Evolutionary conservation across 371 early-diverging fungal species (phyloP).

Genomic region (Lichtheimia ramosa): DNA sequence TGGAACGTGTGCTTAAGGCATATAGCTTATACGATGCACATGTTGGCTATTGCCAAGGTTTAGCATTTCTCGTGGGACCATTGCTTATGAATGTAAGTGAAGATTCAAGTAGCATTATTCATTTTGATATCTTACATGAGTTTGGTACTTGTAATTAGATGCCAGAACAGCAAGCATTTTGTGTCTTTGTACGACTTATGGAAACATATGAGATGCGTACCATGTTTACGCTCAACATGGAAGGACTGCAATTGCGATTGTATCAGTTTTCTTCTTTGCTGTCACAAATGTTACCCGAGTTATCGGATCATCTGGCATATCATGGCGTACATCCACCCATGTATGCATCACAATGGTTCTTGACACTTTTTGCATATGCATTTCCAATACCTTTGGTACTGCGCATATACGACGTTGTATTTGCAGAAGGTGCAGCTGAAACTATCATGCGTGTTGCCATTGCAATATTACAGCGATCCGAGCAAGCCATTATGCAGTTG

Average conservation of each 20-base stretch:
- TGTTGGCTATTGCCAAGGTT: constrained; percentile 96
- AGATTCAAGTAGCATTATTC: not conserved
- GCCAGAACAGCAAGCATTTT: constrained; percentile 90
- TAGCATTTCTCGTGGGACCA: constrained; percentile 91
- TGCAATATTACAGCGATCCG: constrained; percentile 78
- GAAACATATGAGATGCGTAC: constrained; percentile 76
- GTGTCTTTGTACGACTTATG: constrained; percentile 79
- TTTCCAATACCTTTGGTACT: constrained; percentile 80
- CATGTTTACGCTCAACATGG: constrained; percentile 80
- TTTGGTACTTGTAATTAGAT: constrained; percentile 43
- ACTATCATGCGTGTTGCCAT: constrained; percentile 83
- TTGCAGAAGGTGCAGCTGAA: constrained; percentile 81
- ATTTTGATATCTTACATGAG: not conserved
- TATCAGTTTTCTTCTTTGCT: constrained; percentile 83
- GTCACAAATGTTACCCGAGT: constrained; percentile 74
- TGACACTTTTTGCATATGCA: constrained; percentile 83
- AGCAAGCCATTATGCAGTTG: constrained; percentile 61
- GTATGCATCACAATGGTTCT: constrained; percentile 90
- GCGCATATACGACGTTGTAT: constrained; percentile 79
- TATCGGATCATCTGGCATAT: constrained; percentile 69
- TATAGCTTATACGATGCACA: constrained; percentile 90
- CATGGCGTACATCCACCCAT: constrained; percentile 79
- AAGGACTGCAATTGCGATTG: constrained; percentile 75
- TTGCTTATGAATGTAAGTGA: constrained; percentile 82
- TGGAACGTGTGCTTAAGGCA: constrained; percentile 86